These are phyloP conservation scores for Saccharomyces hybrid DNA, from an alignment of 1,139 yeast genomes.

Conservation along the genomic window DNA sequence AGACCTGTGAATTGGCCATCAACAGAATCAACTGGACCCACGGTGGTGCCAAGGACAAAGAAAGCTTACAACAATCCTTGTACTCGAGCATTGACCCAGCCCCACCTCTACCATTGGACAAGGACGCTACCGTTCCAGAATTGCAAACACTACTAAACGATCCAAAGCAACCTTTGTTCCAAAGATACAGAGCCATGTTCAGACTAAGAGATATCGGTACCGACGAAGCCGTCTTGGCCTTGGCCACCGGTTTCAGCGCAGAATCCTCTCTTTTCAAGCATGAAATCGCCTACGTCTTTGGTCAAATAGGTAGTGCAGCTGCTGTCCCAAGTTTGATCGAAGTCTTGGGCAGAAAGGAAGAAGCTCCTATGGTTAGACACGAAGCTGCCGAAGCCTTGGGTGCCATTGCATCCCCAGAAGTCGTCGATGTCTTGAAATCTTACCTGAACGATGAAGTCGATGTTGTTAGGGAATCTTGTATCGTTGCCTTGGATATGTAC, in stretches of 20 bases:
- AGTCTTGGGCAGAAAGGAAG: constrained; percentile 65
- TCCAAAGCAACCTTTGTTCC: constrained; percentile 72
- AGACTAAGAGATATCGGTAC: constrained; percentile 91
- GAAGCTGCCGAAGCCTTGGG: constrained; percentile 99
- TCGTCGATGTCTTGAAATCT: constrained; percentile 74
- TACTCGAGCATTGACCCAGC: constrained; percentile 95
- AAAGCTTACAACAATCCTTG: constrained; percentile 65
- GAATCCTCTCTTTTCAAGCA: constrained; percentile 92
- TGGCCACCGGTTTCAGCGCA: constrained; percentile 85
- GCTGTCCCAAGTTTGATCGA: constrained; percentile 83
- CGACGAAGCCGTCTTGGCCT: constrained; percentile 84
- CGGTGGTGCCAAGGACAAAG: constrained; percentile 54
- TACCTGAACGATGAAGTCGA: constrained; percentile 75
- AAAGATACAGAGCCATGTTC: constrained; percentile 98
- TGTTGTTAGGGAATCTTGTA: constrained; percentile 93
- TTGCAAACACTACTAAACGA: constrained; percentile 66
- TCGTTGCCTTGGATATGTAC: constrained; percentile 96
- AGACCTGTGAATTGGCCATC: constrained; percentile 95
- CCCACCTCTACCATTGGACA: constrained; percentile 77
- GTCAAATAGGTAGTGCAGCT: constrained; percentile 91
- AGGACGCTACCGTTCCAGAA: constrained; percentile 51
- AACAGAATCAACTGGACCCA: constrained; percentile 92
- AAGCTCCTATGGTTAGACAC: constrained; percentile 98
- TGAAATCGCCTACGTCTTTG: constrained; percentile 96
- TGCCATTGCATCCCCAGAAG: constrained; percentile 94